Base-by-base conservation (phyloP, 768 basidiomycete genomes). In the Pholiota molesta region DNA sequence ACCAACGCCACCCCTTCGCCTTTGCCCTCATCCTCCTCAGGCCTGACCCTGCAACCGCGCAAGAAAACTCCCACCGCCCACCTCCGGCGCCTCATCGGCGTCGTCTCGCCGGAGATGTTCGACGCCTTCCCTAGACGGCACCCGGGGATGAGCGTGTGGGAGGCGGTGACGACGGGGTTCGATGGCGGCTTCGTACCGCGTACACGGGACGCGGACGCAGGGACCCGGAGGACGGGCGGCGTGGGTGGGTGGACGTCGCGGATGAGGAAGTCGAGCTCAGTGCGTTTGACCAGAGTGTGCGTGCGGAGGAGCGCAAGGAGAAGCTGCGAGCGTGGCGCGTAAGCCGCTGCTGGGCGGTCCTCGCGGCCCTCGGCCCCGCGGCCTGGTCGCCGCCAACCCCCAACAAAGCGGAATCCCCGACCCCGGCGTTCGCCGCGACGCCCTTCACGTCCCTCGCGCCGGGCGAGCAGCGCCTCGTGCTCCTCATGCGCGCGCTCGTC, bases 101-200 rank as follows among this genome's bases (percentile, higher is more conserved):
- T 93, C 65, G 83, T 92, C 65, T 91, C 90, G 1, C 97, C 97
- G 0, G 97, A 99, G 73, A 81, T 98, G 60, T 91, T 88, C 68
- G 92, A 94, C 65, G 91, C 95, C 5, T 98, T 97, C 73, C 97
- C 97, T 1, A 75, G 92, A 21, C 82, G 89, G 37, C 69, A 75
- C 69, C 82, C 77, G 0, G 77, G 79, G 5, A 85, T 92, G 78
- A 81, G 77, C 23, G 92, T 93, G 0, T 86, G 86, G 80, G 90
- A 97, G 62, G 92, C 88, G 1, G 77, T 99, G 45, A 92, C 86
- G 0, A 94, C 95, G 0, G 97, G 96, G 0, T 98, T 95, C 68
- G 88, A 92, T 44, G 93, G 93, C n/a, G 85, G 84, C 11, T 98
- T 91, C 75, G 78, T 92, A 63, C 78, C 87, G 40, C 66, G 69